Evolutionary conservation across 257 asterid species (phyloP).

Genomic region (Ilex asprella): DNA sequence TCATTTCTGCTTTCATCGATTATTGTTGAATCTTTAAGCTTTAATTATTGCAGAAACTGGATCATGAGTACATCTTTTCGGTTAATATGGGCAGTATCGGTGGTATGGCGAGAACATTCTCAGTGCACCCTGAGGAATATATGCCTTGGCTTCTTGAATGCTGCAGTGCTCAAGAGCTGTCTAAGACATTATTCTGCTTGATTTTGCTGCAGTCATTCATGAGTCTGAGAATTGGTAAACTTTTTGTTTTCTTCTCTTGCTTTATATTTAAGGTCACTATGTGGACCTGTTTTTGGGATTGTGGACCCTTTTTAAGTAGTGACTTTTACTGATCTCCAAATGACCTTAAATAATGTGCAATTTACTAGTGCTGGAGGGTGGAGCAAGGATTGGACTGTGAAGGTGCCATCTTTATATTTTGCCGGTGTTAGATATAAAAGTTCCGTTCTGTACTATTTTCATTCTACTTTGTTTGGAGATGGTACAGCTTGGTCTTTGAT

Average conservation of each 20-base stretch:
- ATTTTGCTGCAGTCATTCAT: slow-evolving; percentile 55
- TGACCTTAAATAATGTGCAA: too few relatives aligned
- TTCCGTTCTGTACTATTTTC: too few relatives aligned
- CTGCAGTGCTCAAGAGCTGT: slow-evolving; percentile 51
- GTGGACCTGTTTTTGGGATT: background rate
- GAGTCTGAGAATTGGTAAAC: slow-evolving; percentile 52
- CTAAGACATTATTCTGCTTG: slow-evolving; percentile 62
- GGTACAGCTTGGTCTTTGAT: too few relatives aligned
- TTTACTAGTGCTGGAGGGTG: too few relatives aligned
- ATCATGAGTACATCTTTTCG: slow-evolving; percentile 30
- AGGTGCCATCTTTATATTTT: too few relatives aligned
- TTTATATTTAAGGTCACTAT: background rate
- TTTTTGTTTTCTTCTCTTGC: background rate
- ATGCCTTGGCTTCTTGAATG: slow-evolving; percentile 68
- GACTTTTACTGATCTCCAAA: too few relatives aligned
- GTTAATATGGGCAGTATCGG: slow-evolving; percentile 53
- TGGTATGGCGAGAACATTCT: slow-evolving; percentile 48
- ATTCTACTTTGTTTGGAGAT: too few relatives aligned
- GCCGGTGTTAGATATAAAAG: too few relatives aligned
- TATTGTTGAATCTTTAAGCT: background rate
- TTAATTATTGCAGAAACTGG: slow-evolving; percentile 49
- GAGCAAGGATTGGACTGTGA: too few relatives aligned
- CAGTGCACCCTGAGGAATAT: slow-evolving; percentile 36
- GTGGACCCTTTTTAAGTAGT: too few relatives aligned
- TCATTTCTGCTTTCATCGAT: background rate